Base-by-base conservation (phyloP, 495 filamentous ascomycete species). In the Cercophora samala region DNA sequence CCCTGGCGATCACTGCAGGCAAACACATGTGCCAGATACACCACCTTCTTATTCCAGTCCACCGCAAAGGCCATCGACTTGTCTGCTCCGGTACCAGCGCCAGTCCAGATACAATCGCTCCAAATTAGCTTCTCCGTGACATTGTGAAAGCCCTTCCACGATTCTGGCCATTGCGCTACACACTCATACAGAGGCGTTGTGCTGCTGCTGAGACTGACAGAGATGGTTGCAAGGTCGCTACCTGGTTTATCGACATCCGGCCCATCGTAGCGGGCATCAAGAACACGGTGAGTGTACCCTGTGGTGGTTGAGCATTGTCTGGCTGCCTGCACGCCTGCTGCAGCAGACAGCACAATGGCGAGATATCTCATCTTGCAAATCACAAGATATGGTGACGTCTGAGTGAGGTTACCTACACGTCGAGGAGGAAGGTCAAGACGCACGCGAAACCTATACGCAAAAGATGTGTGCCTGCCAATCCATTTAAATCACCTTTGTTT, bases 101-200 rank as follows among this genome's bases (percentile, higher is more conserved):
- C 79, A 6, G 76, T 78, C 72, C 73, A 78, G 67, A 80, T 80
- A 66, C 78, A 80, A 46, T 80, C 78, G 21, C 73, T 72, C 78
- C 78, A 80, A 32, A 80, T 73, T 59, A 77, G 71, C 32, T 75
- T 72, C 21, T 60, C 73, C 1, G 69, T 71, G 6, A 74, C 75
- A 63, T 71, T 64, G 29, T 75, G 76, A 70, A 71, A 76, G 5
- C 78, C 78, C 5, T 53, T 71, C 78, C 78, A 80, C 0, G 73
- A 63, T 58, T 77, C 75, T 0, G 75, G 76, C 78, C 78, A 80
- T 55, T 79, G 74, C 0, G 69, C 72, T 3, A 78, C 75, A 26
- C 78, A 80, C 62, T 80, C 78, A 58, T 77, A 80, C 32, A 79
- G 71, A 1, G 69, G 69, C 3, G 73, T 73, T 0, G 70, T 67